Evolutionary conservation across 306 rosid genomes (phyloP), one percentile per base, ranked within the genome.

Genomic region (Inga oerstediana): DNA sequence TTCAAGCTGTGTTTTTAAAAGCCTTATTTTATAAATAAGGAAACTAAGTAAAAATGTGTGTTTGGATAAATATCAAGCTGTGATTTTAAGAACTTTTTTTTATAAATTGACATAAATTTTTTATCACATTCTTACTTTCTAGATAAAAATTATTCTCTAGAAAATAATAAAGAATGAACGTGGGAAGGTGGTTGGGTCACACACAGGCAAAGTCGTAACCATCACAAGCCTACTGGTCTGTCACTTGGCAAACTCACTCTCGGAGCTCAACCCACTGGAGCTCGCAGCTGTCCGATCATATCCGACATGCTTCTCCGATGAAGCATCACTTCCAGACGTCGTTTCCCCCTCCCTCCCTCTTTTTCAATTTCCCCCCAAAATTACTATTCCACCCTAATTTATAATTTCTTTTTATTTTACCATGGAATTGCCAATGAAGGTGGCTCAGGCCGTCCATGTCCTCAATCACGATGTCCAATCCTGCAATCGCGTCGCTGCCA

Each of bases 401-500:
- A n/a, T 58, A n/a, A 8, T n/a, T 20, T 8, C 41, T 39, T 52
- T 52, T 14, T 52, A 17, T 52, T 52, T 5, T 52, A 52, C 35
- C 20, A 94, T 91, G 95, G 95, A 91, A 85, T 79, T 93, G 90
- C 92, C 91, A 79, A 84, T 89, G 91, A 92, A 95, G 84, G 98
- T 95, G 68, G 95, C 91, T 52, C 94, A 93, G 83, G 98, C 98
- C 32, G 98, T 95, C 73, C 94, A 88, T 79, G 98, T 95, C 65
- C 90, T 95, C 77, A 95, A 95, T 84, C 98, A 95, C 87, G 97
- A 93, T 68, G 80, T 86, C 49, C 94, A 93, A 81, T 95, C 98
- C 44, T 90, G 97, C 90, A 95, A 95, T 91, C 98, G 98, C 85
- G 94, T 95, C 85, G 98, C 98, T 64, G 98, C 98, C 13, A 95